Base-by-base conservation (phyloP, 306 rosid genomes). In the Hippophae tibetana region DNA sequence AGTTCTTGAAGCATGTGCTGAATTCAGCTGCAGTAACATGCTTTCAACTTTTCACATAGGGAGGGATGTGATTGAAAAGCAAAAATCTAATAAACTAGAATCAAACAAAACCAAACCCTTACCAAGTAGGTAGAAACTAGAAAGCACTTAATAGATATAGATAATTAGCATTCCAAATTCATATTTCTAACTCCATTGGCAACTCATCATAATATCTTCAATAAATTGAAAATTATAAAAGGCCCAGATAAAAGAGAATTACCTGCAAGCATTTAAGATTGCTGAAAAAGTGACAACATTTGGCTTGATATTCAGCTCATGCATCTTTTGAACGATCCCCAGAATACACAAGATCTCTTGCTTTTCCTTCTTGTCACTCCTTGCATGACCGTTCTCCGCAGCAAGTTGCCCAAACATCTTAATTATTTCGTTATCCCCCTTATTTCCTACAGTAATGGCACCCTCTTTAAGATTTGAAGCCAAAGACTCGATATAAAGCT, bases 231-330 rank as follows among this genome's bases (percentile, higher is more conserved):
- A 31, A 31, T 31, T 31, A 31, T 31, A 31, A 31, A 2, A 2
- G 38, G 38, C 38, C 5, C 38, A 47, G 41, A 43, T 42, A 54
- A 43, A 18, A 61, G 43, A 56, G 18, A 43, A 5, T 44, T 76
- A 92, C 99, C 99, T 88, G 99, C 99, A 87, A 44, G 93, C 96
- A 70, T 87, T 92, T 74, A 92, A 70, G 70, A 84, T 92, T 50
- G 96, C 99, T 4, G 98, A 92, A 68, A 82, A 82, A 46, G 82
- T 82, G 56, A 82, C 84, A 23, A 82, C 84, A 44, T 82, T 82
- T 12, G 82, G 84, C 53, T 82, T 82, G 57, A 82, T 82, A 58
- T 82, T 78, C 42, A 76, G 72, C 57, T 68, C 72, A 23, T 79
- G 86, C 98, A 92, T 92, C 71, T 83, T 88, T 14, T 64, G 75